Evolutionary conservation across 2,329 filamentous ascomycete species (phyloP), one percentile per base, ranked within the genome.

Genomic region (Venturia oleaginea): DNA sequence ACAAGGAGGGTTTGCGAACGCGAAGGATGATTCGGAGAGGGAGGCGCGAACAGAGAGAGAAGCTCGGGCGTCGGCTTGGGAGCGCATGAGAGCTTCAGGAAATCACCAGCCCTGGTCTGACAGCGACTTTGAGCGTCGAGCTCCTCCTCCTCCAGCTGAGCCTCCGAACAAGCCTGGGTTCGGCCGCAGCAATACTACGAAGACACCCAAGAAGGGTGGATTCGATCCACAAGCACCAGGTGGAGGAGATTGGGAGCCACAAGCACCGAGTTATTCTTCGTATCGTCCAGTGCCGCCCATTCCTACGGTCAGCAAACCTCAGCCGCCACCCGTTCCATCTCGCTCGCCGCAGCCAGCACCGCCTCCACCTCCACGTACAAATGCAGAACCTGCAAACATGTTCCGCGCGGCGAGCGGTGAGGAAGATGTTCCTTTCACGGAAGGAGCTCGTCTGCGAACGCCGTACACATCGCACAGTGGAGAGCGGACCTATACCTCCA

Each of bases 401-500:
- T 60, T 60, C 40, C 46, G 42, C 30, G 40, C 40, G 32, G 46
- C 46, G 6, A 54, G n/a, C 27, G 32, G 55, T 8, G 24, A 55
- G 30, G 63, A 64, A 24, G 75, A 76, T 59, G 72, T 72, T 66
- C 78, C 68, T 68, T 83, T 72, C 70, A 77, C 73, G 60, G 83
- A 78, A 68, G 76, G 70, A 30, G 78, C 76, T 30, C 79, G 84
- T 51, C 73, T 76, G 8, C 78, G 83, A 59, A 82, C 81, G 27
- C 80, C 79, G 54, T 87, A 87, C 71, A 79, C 81, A 17, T 77
- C 77, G 4, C 72, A 76, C 37, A 77, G 79, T 63, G 84, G 84
- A 38, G 84, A 87, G 70, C 83, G 78, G 68, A 86, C 81, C 0
- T 81, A 82, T 64, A 78, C 85, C 68, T 57, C 51, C 30, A 79